Base-by-base conservation (phyloP, 148 eudicot genomes). In the Heliosperma pusillum region DNA sequence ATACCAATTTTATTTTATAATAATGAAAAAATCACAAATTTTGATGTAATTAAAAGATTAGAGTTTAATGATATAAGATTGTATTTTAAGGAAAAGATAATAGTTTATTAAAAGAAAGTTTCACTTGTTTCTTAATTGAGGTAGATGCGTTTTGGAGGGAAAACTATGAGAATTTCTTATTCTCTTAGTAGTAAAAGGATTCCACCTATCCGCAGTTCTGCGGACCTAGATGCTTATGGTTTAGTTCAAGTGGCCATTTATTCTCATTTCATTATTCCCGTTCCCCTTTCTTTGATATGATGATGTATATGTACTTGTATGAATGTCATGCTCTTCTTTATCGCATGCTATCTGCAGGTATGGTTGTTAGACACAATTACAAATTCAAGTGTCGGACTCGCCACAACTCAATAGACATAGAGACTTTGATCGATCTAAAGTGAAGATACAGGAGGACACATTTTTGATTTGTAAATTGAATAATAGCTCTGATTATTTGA, bases 271-370 rank as follows among this genome's bases (percentile, higher is more conserved):
- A 36, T 36, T 36, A 36, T 36, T 22, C 10, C 29, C 21, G 15
- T 72, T 13, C 2, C 7, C 69, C 15, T 73, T 73, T 21, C 76
- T 44, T 44, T 25, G 17, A 25, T 73, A 21, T n/a, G n/a, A n/a
- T n/a, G n/a, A 60, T 60, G 76, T 25, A 20, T 26, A 13, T 45
- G n/a, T 42, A 42, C n/a, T 19, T 17, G 17, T 22, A 21, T 60
- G 21, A 22, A 59, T 60, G 36, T 13, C 56, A 42, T 71, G 45
- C 64, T 55, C 24, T 12, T 62, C 20, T 57, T 15, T n/a, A 10
- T 9, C 22, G 5, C 15, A 13, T 50, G 55, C 55, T 50, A 50
- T 17, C 55, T 50, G 55, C 16, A 16, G 55, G 55, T 15, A 50
- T 50, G 55, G 55, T 50, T 50, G 16, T 50, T 17, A 50, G 17